phyloP scores from a whole-genome alignment of 208 protist genomes.

The Wallacemonas sp. region DNA sequence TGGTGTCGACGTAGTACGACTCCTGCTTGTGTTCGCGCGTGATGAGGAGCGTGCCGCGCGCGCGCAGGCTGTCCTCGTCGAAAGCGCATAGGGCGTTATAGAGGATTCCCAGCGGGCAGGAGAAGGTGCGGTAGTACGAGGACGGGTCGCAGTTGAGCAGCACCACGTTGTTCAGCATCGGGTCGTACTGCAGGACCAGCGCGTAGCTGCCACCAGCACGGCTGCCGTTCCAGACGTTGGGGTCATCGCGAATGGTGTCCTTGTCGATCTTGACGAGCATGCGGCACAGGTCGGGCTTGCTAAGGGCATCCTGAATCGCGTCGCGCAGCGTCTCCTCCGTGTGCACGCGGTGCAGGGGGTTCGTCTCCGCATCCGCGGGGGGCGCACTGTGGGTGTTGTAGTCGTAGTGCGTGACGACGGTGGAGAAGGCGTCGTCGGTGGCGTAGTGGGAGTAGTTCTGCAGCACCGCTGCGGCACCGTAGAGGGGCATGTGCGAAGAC shows the following conservation, averaged over 20 bases:
- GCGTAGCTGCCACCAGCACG: constrained; percentile 67
- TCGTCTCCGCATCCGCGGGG: constrained; percentile 22
- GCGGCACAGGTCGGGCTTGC: constrained; percentile 36
- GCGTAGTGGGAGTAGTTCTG: constrained; percentile 84
- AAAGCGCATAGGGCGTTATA: constrained; percentile 58
- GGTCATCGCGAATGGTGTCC: constrained; percentile 46
- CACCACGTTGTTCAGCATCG: constrained; percentile 50
- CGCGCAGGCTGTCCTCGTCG: constrained; percentile 59
- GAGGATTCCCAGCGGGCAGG: constrained; percentile 63
- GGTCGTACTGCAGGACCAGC: constrained; percentile 80
- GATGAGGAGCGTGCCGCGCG: constrained; percentile 71
- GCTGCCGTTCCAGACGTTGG: constrained; percentile 80
- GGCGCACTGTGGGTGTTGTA: constrained; percentile 42
- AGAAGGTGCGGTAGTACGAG: constrained; percentile 75
- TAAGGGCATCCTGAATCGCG: constrained; percentile 56
- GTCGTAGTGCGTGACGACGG: constrained; percentile 71
- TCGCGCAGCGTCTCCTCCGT: constrained; percentile 51
- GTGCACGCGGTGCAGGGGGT: constrained; percentile 32
- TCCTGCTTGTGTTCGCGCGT: constrained; percentile 46
- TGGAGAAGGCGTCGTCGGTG: constrained; percentile 60
- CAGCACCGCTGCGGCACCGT: constrained; percentile 60
- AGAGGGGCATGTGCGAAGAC: constrained; percentile 75
- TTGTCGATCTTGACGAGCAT: constrained; percentile 82
- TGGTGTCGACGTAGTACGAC: constrained; percentile 61
- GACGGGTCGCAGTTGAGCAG: constrained; percentile 64